These are phyloP conservation scores for Albatrellus ellisii DNA, from an alignment of 768 basidiomycete species.

Conservation along the genomic window DNA sequence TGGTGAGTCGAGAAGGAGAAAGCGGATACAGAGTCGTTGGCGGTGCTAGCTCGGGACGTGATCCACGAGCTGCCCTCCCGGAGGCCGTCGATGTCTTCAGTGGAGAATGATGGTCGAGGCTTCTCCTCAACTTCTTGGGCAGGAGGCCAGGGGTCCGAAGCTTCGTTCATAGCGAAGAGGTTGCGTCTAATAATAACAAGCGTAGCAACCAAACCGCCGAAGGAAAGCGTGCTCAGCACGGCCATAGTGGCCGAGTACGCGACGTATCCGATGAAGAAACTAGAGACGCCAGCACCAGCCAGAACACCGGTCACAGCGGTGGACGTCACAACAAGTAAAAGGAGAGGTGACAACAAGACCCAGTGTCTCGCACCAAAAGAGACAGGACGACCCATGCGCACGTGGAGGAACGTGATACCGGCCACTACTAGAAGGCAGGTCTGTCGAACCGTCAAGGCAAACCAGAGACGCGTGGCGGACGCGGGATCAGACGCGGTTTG, in stretches of 20 bases:
- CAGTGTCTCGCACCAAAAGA: slow-evolving; percentile 60
- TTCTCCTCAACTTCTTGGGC: slow-evolving; percentile 36
- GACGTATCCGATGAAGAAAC: slow-evolving; percentile 46
- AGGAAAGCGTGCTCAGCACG: slow-evolving; percentile 35
- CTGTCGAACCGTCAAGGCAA: slow-evolving; percentile 52
- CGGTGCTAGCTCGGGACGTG: slow-evolving; percentile 45
- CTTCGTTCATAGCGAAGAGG: slow-evolving; percentile 39
- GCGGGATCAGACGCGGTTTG: slow-evolving; percentile 34
- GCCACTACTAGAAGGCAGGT: slow-evolving; percentile 53
- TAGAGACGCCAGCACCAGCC: slow-evolving; percentile 36
- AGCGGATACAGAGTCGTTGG: slow-evolving; percentile 45
- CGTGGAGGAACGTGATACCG: slow-evolving; percentile 49
- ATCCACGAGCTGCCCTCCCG: slow-evolving; percentile 76
- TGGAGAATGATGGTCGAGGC: slow-evolving; percentile 49
- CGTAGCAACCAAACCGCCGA: slow-evolving; percentile 50
- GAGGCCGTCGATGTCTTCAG: slow-evolving; percentile 60
- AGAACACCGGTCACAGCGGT: slow-evolving; percentile 47
- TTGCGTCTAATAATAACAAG: slow-evolving; percentile 55
- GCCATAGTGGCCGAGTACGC: slow-evolving; percentile 44
- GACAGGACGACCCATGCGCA: slow-evolving; percentile 56
- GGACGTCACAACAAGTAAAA: slow-evolving; percentile 40
- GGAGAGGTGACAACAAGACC: slow-evolving; percentile 59
- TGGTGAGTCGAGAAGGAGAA: slow-evolving; percentile 68
- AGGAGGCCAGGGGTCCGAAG: slow-evolving; percentile 48
- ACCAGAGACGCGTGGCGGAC: slow-evolving; percentile 54